Base-by-base conservation (phyloP, 1,284 basidiomycete species). In the Sporisorium exsertum region DNA sequence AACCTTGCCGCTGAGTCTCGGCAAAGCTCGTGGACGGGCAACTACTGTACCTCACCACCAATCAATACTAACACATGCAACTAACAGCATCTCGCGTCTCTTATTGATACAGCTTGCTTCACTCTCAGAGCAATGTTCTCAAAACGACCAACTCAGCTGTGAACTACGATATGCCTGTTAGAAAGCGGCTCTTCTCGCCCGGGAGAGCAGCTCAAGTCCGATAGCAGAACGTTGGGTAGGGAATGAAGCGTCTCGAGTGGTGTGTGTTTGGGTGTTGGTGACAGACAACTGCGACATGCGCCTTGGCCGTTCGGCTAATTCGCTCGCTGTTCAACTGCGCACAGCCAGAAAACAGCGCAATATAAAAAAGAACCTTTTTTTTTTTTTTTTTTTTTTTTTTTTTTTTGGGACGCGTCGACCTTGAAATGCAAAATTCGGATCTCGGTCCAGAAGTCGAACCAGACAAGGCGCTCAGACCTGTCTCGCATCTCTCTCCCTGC, bases 281-380 rank as follows among this genome's bases (percentile, higher is more conserved):
- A 47, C 26, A 47, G 45, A 9, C 5, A 32, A 5, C 45, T 26
- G 26, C 22, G 45, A 13, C 12, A 46, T 46, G 45, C 24, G 6
- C 24, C 3, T 47, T 47, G 45, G 15, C 12, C 24, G 45, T 49
- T 49, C 35, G 52, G 24, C 50, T 52, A 29, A 12, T 24, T 35
- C 32, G 32, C 22, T 54, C 24, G 53, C 58, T 68, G 59, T 63
- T 59, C 51, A 62, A 68, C 65, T 68, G 50, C 55, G 59, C 59
- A 62, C 5, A n/a, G 22, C 15, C 1, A 22, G 12, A 59, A 33
- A 43, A 42, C 3, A 68, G 54, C 58, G 46, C 22, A 20, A 9
- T 37, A 55, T 40, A 54, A 20, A 37, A 47, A 32, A 37, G 33
- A 15, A 37, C 29, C 10, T 32, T 20, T 15, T 27, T 35, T 43